Percentiles rank a stretch among this genome's conserved stretches.
These are phyloP conservation scores for Cyclotella atomus DNA, from an alignment of 108 stramenopile species.

Conservation along the genomic window DNA sequence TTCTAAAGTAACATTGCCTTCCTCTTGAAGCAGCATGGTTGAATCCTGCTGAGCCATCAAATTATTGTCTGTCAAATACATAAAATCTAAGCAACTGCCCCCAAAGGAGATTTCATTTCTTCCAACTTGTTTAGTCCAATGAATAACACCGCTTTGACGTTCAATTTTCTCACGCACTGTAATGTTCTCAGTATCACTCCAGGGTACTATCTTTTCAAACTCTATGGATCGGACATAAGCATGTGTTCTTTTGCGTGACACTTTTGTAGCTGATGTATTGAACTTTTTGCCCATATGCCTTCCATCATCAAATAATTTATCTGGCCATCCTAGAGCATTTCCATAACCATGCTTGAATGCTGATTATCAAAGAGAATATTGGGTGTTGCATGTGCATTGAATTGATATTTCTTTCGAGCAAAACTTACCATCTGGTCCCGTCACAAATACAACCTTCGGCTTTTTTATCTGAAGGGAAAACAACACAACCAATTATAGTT, in stretches of 20 bases:
- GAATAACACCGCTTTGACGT: constrained; percentile 13
- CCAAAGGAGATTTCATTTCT: neutral
- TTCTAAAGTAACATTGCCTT: too few relatives aligned
- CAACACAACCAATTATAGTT: too few relatives aligned
- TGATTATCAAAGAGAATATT: too few relatives aligned
- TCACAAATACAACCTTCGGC: constrained; percentile 41
- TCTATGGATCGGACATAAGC: neutral
- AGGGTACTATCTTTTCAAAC: constrained; percentile 13
- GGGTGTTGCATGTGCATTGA: too few relatives aligned
- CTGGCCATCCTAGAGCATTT: neutral
- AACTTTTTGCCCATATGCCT: constrained; percentile 10
- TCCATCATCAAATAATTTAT: constrained; percentile 12
- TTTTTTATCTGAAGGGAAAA: too few relatives aligned
- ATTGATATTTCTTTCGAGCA: too few relatives aligned
- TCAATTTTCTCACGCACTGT: constrained; percentile 24
- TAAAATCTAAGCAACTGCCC: neutral
- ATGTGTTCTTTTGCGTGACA: neutral
- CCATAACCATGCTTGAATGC: constrained; percentile 43
- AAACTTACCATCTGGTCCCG: constrained; percentile 53
- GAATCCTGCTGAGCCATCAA: neutral
- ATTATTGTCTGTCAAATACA: neutral
- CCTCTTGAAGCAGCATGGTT: too few relatives aligned
- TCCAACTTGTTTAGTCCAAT: constrained; percentile 14
- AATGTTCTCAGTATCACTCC: constrained; percentile 23
- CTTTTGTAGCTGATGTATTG: constrained; percentile 12